phyloP scores from a whole-genome alignment of 495 filamentous ascomycete genomes.

The Barbatosphaeria neglecta region DNA sequence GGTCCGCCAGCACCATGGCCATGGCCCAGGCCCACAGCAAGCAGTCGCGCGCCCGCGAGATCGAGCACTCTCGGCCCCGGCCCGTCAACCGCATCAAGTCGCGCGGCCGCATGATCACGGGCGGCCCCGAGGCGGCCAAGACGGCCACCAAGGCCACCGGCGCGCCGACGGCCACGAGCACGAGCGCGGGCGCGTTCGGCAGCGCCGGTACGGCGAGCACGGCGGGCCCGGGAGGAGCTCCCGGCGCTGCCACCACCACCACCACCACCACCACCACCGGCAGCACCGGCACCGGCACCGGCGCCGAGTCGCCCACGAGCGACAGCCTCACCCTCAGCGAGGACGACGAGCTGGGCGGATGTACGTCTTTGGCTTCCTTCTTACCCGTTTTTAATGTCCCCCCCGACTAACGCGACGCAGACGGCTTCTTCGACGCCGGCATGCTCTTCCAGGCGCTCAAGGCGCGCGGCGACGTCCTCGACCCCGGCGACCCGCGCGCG shows the following conservation, averaged over 20 bases:
- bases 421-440: constrained; percentile 93
- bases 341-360: constrained; percentile 84
- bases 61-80: constrained; percentile 21
- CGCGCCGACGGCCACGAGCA: constrained; percentile 22
- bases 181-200: too few species aligned
- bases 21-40: too few species aligned
- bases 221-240: too few species aligned
- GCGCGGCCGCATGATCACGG: constrained; percentile 45
- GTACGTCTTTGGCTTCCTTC: constrained; percentile 43
- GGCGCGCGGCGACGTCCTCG: constrained; percentile 32
- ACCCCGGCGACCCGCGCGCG: constrained; percentile 28
- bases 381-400: background rate
- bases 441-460: constrained; percentile 85
- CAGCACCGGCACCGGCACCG: too few species aligned
- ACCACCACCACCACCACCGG: too few species aligned
- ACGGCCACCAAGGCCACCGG: constrained; percentile 21
- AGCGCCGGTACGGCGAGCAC: too few species aligned
- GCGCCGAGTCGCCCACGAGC: constrained; percentile 39
- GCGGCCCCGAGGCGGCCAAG: background rate
- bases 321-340: constrained; percentile 57
- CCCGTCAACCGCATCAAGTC: constrained; percentile 32
- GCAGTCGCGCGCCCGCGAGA: constrained; percentile 29
- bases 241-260: too few species aligned
- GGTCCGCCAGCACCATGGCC: constrained; percentile 15
- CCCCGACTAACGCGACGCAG: constrained; percentile 26